phyloP scores from a whole-genome alignment of 208 protist genomes.

The Leishmania tarentolae region DNA sequence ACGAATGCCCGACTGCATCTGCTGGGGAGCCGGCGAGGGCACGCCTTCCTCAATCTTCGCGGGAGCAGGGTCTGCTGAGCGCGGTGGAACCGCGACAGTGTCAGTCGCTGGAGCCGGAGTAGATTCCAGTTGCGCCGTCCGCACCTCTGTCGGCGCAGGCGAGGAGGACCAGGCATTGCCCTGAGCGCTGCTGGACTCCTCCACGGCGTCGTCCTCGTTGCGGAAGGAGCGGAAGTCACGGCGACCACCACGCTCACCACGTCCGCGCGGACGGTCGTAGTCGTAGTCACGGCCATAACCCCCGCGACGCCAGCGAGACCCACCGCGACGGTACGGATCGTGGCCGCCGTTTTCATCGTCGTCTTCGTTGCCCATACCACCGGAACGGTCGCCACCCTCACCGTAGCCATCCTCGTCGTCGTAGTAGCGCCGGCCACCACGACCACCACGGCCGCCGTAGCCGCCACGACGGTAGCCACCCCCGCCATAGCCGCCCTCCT shows the following conservation, averaged over 20 bases:
- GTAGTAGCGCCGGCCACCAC: constrained; percentile 29
- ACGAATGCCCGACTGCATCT: constrained; percentile 20
- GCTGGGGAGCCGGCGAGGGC: background rate
- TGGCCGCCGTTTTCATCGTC: constrained; percentile 3
- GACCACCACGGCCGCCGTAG: constrained; percentile 26
- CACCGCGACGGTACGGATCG: constrained; percentile 8
- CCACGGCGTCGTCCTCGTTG: constrained; percentile 22
- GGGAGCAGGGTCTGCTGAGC: background rate
- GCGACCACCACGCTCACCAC: constrained; percentile 16
- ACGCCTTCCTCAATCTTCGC: background rate
- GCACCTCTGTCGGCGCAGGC: constrained; percentile 2
- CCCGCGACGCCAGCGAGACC: constrained; percentile 13
- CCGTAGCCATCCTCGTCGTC: constrained; percentile 15
- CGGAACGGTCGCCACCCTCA: constrained; percentile 13
- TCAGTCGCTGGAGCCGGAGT: constrained; percentile 2
- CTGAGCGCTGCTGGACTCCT: background rate
- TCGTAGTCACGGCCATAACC: constrained; percentile 25
- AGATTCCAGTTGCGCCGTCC: constrained; percentile 8
- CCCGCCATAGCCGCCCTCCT: constrained; percentile 31
- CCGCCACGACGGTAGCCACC: constrained; percentile 31
- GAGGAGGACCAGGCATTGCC: constrained; percentile 30
- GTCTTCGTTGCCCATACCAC: constrained; percentile 12
- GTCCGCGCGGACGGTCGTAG: constrained; percentile 20
- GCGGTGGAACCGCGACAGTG: background rate
- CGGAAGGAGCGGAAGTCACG: constrained; percentile 27